Evolutionary conservation across 805 yeast species (phyloP).

Genomic region (Lachancea nothofagi): DNA sequence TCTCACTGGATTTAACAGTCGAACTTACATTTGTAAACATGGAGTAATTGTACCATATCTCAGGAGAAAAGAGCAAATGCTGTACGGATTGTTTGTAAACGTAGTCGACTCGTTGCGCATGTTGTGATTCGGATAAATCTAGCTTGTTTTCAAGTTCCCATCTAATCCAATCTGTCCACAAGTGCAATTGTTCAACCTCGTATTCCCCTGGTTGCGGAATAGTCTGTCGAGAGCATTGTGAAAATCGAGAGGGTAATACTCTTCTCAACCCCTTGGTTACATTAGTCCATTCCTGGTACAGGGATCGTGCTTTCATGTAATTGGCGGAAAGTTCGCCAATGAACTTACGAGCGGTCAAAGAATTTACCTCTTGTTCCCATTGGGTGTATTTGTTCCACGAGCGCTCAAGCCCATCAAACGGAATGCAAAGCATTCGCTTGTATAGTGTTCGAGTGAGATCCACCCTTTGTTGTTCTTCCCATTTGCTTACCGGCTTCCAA

Average conservation of each 20-base stretch:
- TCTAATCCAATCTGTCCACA: slow-evolving; percentile 71
- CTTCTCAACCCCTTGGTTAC: slow-evolving; percentile 48
- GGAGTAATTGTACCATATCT: slow-evolving; percentile 37
- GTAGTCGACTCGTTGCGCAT: slow-evolving; percentile 56
- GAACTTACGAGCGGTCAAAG: slow-evolving; percentile 75
- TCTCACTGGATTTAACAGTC: slow-evolving; percentile 17
- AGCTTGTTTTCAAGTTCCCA: slow-evolving; percentile 75
- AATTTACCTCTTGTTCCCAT: slow-evolving; percentile 76
- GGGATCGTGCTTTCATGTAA: slow-evolving; percentile 81
- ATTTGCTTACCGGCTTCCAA: slow-evolving; percentile 73
- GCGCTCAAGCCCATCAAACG: slow-evolving; percentile 66
- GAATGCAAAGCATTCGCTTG: slow-evolving; percentile 65
- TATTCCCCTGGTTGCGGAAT: slow-evolving; percentile 26
- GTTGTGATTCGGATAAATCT: slow-evolving; percentile 45
- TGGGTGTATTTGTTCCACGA: slow-evolving; percentile 76
- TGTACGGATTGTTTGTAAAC: slow-evolving; percentile 64
- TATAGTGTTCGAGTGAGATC: slow-evolving; percentile 72
- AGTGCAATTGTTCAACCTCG: slow-evolving; percentile 37
- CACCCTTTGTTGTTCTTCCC: slow-evolving; percentile 80
- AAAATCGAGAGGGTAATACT: slow-evolving; percentile 26
- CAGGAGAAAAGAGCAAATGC: slow-evolving; percentile 28
- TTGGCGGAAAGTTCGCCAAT: slow-evolving; percentile 76
- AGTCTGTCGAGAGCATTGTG: slow-evolving; percentile 23
- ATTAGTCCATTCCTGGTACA: slow-evolving; percentile 64
- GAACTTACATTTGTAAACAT: slow-evolving; percentile 25